Percentiles rank a stretch among this genome's conserved stretches.
Evolutionary conservation across 148 eudicot genomes (phyloP).

Genomic region (Selenicereus undatus): DNA sequence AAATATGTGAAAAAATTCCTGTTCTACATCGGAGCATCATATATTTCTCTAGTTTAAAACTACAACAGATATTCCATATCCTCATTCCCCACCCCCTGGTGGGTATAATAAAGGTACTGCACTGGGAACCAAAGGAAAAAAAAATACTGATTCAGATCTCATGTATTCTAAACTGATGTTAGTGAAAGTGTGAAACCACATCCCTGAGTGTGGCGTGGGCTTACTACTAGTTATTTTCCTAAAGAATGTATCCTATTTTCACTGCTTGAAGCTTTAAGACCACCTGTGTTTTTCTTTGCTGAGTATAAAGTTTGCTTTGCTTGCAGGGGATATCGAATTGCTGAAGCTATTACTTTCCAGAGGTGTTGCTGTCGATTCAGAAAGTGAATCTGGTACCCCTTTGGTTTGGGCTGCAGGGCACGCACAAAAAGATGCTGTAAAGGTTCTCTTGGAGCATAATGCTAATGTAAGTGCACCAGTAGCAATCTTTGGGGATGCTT

Average conservation of each 20-base stretch:
- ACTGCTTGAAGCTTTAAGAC: not conserved
- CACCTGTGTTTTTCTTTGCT: not conserved
- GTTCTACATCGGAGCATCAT: not conserved
- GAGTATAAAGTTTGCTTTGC: slow-evolving; percentile 11
- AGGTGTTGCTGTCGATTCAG: slow-evolving; percentile 63
- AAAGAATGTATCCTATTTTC: not conserved
- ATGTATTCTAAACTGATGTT: not conserved
- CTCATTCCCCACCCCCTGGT: not conserved
- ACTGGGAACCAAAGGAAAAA: not conserved
- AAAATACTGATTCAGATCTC: not conserved
- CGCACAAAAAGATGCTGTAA: slow-evolving; percentile 69
- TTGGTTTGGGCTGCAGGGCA: slow-evolving; percentile 99
- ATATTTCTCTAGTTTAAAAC: not conserved
- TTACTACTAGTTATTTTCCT: not conserved
- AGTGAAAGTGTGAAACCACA: not conserved
- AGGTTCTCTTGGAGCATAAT: slow-evolving; percentile 67
- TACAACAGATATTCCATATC: not conserved
- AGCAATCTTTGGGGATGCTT: not conserved
- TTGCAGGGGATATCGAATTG: slow-evolving; percentile 76
- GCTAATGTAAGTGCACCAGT: slow-evolving; percentile 59
- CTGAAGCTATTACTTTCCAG: slow-evolving; percentile 61
- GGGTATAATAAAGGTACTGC: not conserved
- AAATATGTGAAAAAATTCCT: not conserved
- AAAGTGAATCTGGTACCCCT: slow-evolving; percentile 97
- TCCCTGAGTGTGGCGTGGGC: not conserved